Percentiles rank a stretch among this genome's conserved stretches.
These are phyloP conservation scores for Camellia lanceoleosa DNA, from an alignment of 148 eudicot genomes.

Conservation along the genomic window DNA sequence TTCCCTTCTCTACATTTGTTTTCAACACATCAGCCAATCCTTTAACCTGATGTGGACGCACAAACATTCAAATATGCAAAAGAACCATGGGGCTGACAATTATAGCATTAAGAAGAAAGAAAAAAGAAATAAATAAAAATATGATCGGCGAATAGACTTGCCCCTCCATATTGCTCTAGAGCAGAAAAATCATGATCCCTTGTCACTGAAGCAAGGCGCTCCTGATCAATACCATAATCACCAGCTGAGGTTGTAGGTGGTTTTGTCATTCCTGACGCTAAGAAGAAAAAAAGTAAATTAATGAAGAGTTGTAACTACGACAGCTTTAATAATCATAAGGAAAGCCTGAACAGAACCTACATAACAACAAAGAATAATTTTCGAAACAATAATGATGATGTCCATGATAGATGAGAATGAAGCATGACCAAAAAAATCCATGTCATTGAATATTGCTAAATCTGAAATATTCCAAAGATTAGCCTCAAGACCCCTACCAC, in stretches of 20 bases:
- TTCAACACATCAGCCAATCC: slow-evolving; percentile 58
- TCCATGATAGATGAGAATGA: background rate
- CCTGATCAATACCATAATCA: slow-evolving; percentile 52
- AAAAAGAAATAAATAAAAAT: background rate
- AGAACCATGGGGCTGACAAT: background rate
- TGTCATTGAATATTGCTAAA: background rate
- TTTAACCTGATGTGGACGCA: slow-evolving; percentile 42
- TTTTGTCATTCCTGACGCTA: slow-evolving; percentile 35
- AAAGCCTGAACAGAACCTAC: background rate
- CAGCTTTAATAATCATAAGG: background rate
- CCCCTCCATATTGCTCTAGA: slow-evolving; percentile 72
- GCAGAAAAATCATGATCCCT: slow-evolving; percentile 66
- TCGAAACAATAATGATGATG: background rate
- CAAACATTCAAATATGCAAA: background rate
- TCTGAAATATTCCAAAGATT: background rate
- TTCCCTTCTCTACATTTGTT: slow-evolving; percentile 67
- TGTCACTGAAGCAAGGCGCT: slow-evolving; percentile 59
- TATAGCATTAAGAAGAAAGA: background rate
- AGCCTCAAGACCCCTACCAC: background rate
- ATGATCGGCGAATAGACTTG: slow-evolving; percentile 27
- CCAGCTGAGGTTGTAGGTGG: slow-evolving; percentile 38
- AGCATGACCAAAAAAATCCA: background rate
- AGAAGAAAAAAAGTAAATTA: background rate
- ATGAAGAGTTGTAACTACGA: background rate
- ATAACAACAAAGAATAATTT: background rate